Evolutionary conservation across 495 filamentous ascomycete genomes (phyloP).

Genomic region (Cladorrhinum samala): DNA sequence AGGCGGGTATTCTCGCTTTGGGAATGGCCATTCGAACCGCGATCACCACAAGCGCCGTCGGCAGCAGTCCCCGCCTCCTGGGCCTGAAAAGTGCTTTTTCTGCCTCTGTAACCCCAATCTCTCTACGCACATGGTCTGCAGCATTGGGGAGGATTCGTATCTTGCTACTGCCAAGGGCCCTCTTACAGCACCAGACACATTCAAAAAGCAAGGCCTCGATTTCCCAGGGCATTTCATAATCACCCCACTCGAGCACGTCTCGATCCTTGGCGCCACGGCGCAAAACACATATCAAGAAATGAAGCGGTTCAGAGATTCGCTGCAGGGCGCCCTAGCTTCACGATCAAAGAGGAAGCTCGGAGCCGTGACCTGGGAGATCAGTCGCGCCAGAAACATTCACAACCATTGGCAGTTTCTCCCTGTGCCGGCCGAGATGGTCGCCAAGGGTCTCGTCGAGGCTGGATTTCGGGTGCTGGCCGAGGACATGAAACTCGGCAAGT

Average conservation of each 20-base stretch:
- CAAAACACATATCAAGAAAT: slow-evolving; percentile 66
- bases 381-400: slow-evolving; percentile 69
- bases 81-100: slow-evolving; percentile 84
- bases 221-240: slow-evolving; percentile 88
- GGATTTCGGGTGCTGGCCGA: slow-evolving; percentile 81
- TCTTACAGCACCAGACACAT: slow-evolving; percentile 61
- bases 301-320: slow-evolving; percentile 61
- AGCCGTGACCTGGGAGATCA: slow-evolving; percentile 87
- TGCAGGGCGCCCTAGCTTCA: slow-evolving; percentile 64
- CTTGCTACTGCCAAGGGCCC: slow-evolving; percentile 90
- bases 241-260: slow-evolving; percentile 69
- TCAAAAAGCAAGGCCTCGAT: slow-evolving; percentile 50
- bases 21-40: slow-evolving; percentile 53
- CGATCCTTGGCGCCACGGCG: slow-evolving; percentile 43
- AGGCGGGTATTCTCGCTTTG: slow-evolving; percentile 59
- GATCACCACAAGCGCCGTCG: slow-evolving; percentile 50
- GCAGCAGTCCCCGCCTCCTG: slow-evolving; percentile 51
- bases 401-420: slow-evolving; percentile 94
- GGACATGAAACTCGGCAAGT: slow-evolving; percentile 61
- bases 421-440: slow-evolving; percentile 56
- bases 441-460: slow-evolving; percentile 65
- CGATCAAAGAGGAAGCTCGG: slow-evolving; percentile 55
- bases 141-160: slow-evolving; percentile 78
- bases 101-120: slow-evolving; percentile 80
- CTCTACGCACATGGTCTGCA: slow-evolving; percentile 80